Evolutionary conservation across 805 yeast species (phyloP).

Genomic region (Saccharomycopsis fodiens): DNA sequence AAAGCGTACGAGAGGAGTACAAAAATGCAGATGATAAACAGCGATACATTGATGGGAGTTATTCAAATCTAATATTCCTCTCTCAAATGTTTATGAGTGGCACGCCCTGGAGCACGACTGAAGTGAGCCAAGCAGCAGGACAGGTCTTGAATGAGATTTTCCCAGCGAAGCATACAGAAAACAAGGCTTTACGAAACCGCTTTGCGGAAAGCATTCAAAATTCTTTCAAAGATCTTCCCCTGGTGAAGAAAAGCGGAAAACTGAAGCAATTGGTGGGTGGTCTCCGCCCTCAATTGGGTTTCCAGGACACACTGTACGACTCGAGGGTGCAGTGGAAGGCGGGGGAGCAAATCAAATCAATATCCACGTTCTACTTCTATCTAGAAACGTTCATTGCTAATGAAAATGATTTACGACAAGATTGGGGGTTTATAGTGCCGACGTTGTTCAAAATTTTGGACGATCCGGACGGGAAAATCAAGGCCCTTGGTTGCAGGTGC

Average conservation of each 20-base stretch:
- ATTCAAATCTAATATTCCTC: too few relatives aligned
- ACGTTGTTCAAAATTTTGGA: conserved; percentile 6
- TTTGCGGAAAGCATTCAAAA: background rate
- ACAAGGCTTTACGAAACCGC: background rate
- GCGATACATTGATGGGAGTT: too few relatives aligned
- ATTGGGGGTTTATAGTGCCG: conserved; percentile 2
- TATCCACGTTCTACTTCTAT: conserved; percentile 7
- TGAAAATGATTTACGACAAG: conserved; percentile 1
- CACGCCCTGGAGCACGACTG: conserved; percentile 2
- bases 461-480: conserved; percentile 6
- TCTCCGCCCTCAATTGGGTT: conserved; percentile 7
- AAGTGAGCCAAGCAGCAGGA: background rate
- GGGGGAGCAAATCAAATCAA: background rate
- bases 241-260: background rate
- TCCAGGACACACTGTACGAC: conserved; percentile 1
- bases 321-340: background rate
- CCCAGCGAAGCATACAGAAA: background rate
- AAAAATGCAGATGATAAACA: too few relatives aligned
- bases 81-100: too few relatives aligned
- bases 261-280: conserved; percentile 1
- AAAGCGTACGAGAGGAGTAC: too few relatives aligned
- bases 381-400: background rate
- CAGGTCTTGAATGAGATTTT: background rate
- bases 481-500: conserved; percentile 2
- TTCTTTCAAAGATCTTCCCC: conserved; percentile 1